Base-by-base conservation (phyloP, 805 yeast genomes). In the Lipomyces sp. region DNA sequence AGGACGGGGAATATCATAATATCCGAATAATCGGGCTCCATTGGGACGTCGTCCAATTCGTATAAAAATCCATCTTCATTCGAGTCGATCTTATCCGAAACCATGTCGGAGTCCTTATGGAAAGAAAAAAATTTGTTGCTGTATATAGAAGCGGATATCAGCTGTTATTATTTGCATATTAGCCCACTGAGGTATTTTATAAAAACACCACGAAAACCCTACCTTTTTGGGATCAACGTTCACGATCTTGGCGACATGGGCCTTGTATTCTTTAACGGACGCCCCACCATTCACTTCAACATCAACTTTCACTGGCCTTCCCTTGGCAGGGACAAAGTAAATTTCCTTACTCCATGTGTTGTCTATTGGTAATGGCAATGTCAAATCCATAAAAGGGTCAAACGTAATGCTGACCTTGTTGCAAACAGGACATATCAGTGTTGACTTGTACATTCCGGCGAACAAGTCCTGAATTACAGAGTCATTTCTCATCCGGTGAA, bases 311-410 rank as follows among this genome's bases (percentile, higher is more conserved):
- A 78, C 77, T 0, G 88, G 85, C 8, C 76, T 77, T 6, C 87
- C 85, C 24, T 79, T 75, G 48, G 85, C 83, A n/a, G 90, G 87
- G 39, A 92, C 83, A 18, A 91, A 78, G 1, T 84, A 80, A 45
- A 94, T 81, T 29, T 83, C 83, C 53, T 87, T 88, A 39, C 80
- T 78, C 97, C 98, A 93, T 58, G 83, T 81, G 59, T 87, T 85
- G 57, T 85, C 85, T 1, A 88, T 85, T 0, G 98, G 98, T 32
- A 94, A 80, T 0, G 98, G 98, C 55, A 94, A 79, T 0, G 99
- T 92, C 70, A 94, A 79, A 74, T 92, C 97, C 78, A 87, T 91
- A 75, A 87, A 94, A 0, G 99, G 98, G 76, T 94, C 99, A 78
- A 93, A 95, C 0, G 98, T 93, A 33, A 94, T 84, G 34, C 96